Base-by-base conservation (phyloP, 1,284 basidiomycete genomes). In the Erythrobasidium hasegawianum region DNA sequence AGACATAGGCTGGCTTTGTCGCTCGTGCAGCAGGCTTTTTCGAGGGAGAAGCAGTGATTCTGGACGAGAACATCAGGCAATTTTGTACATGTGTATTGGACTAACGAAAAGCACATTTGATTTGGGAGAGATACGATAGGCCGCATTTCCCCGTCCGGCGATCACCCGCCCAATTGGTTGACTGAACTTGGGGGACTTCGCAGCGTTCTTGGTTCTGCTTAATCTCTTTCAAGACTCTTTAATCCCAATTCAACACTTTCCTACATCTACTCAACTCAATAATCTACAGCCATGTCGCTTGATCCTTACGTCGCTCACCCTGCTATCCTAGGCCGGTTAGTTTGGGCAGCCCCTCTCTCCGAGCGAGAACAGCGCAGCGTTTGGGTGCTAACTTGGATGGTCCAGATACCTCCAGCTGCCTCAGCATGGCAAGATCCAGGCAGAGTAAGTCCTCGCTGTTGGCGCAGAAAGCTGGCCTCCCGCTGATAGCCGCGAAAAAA, bases 401-500 rank as follows among this genome's bases (percentile, higher is more conserved):
- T 57, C 24, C n/a, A 64, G 40, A 40, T 76, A 72, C 69, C 67
- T 73, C 57, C 57, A 54, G 27, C 67, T 74, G 9, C 59, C 69
- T 24, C 75, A 95, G 80, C 90, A 90, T 67, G 85, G 86, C 22
- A 88, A 89, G 77, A 76, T 95, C 77, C 92, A 95, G 82, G 92
- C 93, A 59, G 92, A 95, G 81, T 33, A 11, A 33, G 33, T 33
- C 4, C 5, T 33, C 33, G 33, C 33, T 33, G n/a, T 33, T 11
- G 4, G 33, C 5, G 33, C 33, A 11, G 33, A 33, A 33, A 33
- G 33, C 33, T 33, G 33, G 33, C 33, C 4, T 4, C 33, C 33
- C 33, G 33, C 33, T 33, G 33, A 33, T 33, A 33, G 33, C 33
- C 33, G 33, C 33, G 11, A n/a, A 33, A 33, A 33, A 33, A 33